Conservation (phyloP, 106 monocot species). For the Ottelia alismoides region DNA sequence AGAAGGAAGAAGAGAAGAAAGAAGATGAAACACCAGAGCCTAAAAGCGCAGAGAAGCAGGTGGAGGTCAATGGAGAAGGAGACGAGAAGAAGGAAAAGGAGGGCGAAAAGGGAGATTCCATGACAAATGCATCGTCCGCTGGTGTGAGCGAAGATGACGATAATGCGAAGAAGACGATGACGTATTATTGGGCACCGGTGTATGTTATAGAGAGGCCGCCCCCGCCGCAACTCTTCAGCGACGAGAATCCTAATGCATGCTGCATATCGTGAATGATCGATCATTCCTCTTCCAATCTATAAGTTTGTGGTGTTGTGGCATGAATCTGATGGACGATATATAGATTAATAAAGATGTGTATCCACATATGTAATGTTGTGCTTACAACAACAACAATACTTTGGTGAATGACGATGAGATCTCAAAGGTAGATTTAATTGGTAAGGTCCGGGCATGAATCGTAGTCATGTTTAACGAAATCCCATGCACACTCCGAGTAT, state of each 20-base stretch:
- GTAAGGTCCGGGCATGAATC: too few relatives aligned
- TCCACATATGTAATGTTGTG: too few relatives aligned
- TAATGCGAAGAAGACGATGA: constrained; percentile 51
- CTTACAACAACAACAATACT: too few relatives aligned
- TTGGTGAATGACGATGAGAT: too few relatives aligned
- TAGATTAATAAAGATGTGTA: too few relatives aligned
- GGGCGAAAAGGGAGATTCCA: neutral
- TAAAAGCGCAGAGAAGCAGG: constrained; percentile 6
- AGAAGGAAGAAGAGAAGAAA: constrained; percentile 15
- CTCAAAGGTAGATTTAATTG: too few relatives aligned
- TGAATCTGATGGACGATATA: too few relatives aligned
- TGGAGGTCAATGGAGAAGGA: neutral
- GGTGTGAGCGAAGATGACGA: constrained; percentile 13
- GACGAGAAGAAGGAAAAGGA: constrained; percentile 11
- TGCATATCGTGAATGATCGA: constrained; percentile 69
- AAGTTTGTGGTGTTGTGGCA: too few relatives aligned
- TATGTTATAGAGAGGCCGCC: constrained; percentile 31
- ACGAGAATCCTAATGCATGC: constrained; percentile 96
- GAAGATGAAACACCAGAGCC: constrained; percentile 2
- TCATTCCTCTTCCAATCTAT: too few relatives aligned
- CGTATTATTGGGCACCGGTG: constrained; percentile 42
- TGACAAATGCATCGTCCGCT: neutral
- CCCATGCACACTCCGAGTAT: too few relatives aligned
- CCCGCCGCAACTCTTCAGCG: constrained; percentile 87
- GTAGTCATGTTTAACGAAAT: too few relatives aligned